These are phyloP conservation scores for Tolypocladium amazonense DNA, from an alignment of 2,329 filamentous ascomycete genomes.

Conservation along the genomic window DNA sequence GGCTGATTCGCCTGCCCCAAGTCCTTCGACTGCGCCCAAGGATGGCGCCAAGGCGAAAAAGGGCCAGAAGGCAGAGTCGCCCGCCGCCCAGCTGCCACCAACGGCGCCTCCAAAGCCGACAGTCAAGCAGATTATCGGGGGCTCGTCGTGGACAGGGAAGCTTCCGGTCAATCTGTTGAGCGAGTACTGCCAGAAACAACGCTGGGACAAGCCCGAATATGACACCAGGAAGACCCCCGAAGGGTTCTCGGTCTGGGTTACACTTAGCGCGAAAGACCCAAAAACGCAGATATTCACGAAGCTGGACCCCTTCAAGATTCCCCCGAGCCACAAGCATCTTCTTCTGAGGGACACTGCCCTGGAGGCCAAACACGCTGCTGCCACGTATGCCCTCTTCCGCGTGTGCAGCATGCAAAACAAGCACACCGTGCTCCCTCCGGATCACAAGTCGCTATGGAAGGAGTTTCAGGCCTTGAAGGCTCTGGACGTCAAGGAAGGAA, in stretches of 20 bases:
- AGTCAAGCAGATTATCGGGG: conserved; percentile 76
- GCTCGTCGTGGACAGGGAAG: conserved; percentile 95
- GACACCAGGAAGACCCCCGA: conserved; percentile 65
- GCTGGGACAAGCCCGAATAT: conserved; percentile 92
- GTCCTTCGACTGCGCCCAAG: conserved; percentile 35
- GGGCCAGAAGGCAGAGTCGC: conserved; percentile 18
- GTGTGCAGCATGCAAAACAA: conserved; percentile 95
- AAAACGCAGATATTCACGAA: conserved; percentile 72
- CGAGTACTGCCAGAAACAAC: conserved; percentile 91
- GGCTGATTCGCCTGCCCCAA: conserved; percentile 24
- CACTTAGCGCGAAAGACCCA: conserved; percentile 61
- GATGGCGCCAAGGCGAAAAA: conserved; percentile 36
- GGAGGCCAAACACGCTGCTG: conserved; percentile 88
- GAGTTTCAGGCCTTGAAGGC: conserved; percentile 76
- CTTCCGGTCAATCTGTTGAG: conserved; percentile 86
- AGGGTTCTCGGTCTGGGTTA: conserved; percentile 72
- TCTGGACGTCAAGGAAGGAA: conserved; percentile 66
- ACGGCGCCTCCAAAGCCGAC: conserved; percentile 47
- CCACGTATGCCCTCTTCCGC: conserved; percentile 81
- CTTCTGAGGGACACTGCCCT: conserved; percentile 68
- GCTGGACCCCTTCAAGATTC: conserved; percentile 74
- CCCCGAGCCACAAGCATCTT: conserved; percentile 63
- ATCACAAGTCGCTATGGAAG: conserved; percentile 86
- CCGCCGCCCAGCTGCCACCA: conserved; percentile 20
- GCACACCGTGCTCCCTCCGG: conserved; percentile 86